Evolutionary conservation across 306 rosid genomes (phyloP).

Genomic region (Cicer cuneatum): DNA sequence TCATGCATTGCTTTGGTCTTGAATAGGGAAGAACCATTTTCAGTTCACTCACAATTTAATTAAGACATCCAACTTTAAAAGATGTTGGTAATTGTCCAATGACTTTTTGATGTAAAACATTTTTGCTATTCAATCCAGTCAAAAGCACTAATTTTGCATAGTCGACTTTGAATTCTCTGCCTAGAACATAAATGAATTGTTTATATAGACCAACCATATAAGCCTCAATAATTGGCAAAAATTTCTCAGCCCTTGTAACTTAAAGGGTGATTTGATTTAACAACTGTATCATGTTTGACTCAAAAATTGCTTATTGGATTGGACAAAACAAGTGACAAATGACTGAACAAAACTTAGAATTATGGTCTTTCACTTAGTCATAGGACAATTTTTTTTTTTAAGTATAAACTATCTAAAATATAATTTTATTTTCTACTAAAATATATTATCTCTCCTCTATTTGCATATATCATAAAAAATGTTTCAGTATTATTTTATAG

Average conservation of each 20-base stretch:
- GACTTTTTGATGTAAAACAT: conserved; percentile 12
- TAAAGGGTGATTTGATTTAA: too few relatives aligned
- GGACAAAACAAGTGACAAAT: too few relatives aligned
- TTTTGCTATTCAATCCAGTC: conserved; percentile 14
- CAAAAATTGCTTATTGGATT: too few relatives aligned
- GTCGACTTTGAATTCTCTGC: conserved; percentile 18
- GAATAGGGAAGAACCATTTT: conserved; percentile 33
- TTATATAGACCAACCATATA: neutral
- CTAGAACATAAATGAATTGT: conserved; percentile 1
- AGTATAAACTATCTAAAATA: too few relatives aligned
- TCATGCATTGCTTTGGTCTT: conserved; percentile 17
- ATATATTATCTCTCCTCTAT: too few relatives aligned
- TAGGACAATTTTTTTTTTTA: too few relatives aligned
- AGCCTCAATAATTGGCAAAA: neutral
- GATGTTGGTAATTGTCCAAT: conserved; percentile 17
- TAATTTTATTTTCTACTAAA: too few relatives aligned
- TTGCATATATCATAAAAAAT: too few relatives aligned
- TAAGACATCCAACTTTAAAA: conserved; percentile 26
- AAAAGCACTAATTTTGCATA: conserved; percentile 16
- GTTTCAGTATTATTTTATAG: too few relatives aligned
- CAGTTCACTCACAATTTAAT: conserved; percentile 21
- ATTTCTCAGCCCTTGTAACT: neutral
- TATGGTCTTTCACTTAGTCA: too few relatives aligned
- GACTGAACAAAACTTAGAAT: too few relatives aligned
- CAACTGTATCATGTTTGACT: too few relatives aligned